These are phyloP conservation scores for Heritiera littoralis DNA, from an alignment of 345 rosid genomes.

Conservation along the genomic window DNA sequence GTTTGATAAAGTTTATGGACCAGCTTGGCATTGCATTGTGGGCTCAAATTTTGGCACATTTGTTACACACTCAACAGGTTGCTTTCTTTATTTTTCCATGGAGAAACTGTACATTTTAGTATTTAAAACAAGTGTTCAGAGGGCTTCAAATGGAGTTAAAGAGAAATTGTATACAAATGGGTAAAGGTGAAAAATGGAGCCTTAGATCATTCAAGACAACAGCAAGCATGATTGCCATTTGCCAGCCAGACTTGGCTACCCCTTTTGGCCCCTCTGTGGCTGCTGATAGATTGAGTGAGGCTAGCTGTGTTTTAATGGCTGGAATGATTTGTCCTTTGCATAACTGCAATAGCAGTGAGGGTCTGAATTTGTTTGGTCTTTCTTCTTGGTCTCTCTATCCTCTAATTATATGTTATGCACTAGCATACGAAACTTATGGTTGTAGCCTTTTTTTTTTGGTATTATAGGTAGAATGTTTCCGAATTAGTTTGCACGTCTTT, in stretches of 20 bases:
- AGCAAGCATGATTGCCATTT: constrained; percentile 1
- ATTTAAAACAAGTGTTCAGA: constrained; percentile 69
- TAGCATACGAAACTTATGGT: background rate
- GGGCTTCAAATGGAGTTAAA: constrained; percentile 18
- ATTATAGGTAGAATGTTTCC: no score
- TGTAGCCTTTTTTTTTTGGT: no score
- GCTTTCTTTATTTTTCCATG: constrained; percentile 84
- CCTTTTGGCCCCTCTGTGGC: background rate
- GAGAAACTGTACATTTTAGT: constrained; percentile 68
- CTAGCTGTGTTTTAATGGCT: background rate
- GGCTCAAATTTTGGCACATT: constrained; percentile 84
- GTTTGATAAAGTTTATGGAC: constrained; percentile 84
- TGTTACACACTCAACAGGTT: constrained; percentile 80
- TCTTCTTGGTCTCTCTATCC: background rate
- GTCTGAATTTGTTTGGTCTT: background rate
- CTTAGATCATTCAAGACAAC: background rate
- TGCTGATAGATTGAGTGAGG: background rate
- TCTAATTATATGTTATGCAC: background rate
- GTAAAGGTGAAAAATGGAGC: background rate
- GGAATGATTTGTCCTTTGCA: background rate
- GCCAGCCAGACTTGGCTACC: background rate
- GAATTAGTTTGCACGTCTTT: no score
- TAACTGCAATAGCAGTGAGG: background rate
- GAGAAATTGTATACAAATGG: background rate
- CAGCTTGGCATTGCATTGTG: constrained; percentile 97